Evolutionary conservation across 768 basidiomycete species (phyloP), one percentile per base, ranked within the genome.

Genomic region (Stropharia rugosoannulata): DNA sequence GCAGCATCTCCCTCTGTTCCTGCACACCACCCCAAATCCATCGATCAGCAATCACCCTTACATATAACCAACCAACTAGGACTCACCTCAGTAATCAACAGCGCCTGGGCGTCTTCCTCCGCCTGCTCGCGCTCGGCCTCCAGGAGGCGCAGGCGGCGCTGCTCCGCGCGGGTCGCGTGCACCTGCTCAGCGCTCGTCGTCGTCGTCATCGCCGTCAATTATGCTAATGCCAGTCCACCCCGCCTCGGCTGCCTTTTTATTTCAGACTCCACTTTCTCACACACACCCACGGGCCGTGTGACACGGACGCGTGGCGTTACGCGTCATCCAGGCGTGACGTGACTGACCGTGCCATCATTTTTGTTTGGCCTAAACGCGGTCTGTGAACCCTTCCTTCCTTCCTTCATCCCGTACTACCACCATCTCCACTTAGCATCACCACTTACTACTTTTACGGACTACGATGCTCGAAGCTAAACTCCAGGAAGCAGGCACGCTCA

Each of bases 391-490:
- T n/a, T n/a, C n/a, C 64, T 46, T 41, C 27, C 49, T 41, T 27
- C 39, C 59, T 53, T 27, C 52, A 54, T 19, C 52, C 50, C 49
- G n/a, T n/a, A n/a, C 45, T 41, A 22, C 50, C 16, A 10, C 38
- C 36, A 16, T n/a, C n/a, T n/a, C n/a, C n/a, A n/a, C n/a, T n/a
- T n/a, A n/a, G n/a, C n/a, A n/a, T n/a, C 55, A 41, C 37, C 42
- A 22, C 22, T 4, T 1, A 22, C 69, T 65, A 49, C n/a, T n/a
- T n/a, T n/a, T n/a, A n/a, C n/a, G n/a, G n/a, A n/a, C 57, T 62
- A 71, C 66, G 58, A 93, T 93, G 91, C 80, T 93, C 54, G 96
- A 98, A 87, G 96, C 96, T 27, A 89, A 88, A 68, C 82, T 98
- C 45, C 78, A 82, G 53, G 88, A 94, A 74, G 95, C 96, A 6